A percentile compares a stretch with the other conserved stretches of the same genome.
These are phyloP conservation scores for Alternaria ventricosa DNA, from an alignment of 2,329 filamentous ascomycete genomes.

Conservation along the genomic window DNA sequence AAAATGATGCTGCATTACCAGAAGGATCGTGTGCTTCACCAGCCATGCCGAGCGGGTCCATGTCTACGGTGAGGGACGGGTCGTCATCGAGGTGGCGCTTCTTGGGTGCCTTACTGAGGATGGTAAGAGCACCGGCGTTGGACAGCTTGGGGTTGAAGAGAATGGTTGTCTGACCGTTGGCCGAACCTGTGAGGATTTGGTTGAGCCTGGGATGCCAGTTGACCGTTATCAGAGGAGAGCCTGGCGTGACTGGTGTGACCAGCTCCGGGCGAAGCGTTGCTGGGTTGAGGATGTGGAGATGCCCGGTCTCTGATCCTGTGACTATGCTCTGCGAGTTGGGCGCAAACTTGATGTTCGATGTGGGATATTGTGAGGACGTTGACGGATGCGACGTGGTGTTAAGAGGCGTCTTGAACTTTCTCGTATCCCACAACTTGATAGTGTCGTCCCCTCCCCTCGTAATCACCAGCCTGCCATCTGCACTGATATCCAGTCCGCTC, in stretches of 20 bases:
- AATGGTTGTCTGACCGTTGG: slow-evolving; percentile 86
- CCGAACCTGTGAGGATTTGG: slow-evolving; percentile 92
- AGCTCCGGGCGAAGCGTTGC: slow-evolving; percentile 86
- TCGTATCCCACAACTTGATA: slow-evolving; percentile 96
- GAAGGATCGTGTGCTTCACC: slow-evolving; percentile 74
- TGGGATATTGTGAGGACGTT: slow-evolving; percentile 82
- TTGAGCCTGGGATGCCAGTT: slow-evolving; percentile 95
- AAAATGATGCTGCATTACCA: slow-evolving; percentile 62
- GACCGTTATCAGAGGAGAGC: slow-evolving; percentile 80
- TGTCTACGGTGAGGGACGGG: slow-evolving; percentile 73
- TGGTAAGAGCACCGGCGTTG: slow-evolving; percentile 78
- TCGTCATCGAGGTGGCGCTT: slow-evolving; percentile 96
- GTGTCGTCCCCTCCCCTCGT: slow-evolving; percentile 89
- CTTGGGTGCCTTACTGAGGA: slow-evolving; percentile 93
- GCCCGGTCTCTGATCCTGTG: slow-evolving; percentile 83
- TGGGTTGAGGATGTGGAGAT: slow-evolving; percentile 91
- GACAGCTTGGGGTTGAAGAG: slow-evolving; percentile 91
- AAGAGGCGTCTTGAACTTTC: slow-evolving; percentile 91
- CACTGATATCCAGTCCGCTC: slow-evolving; percentile 86
- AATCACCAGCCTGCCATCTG: slow-evolving; percentile 87
- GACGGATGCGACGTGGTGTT: slow-evolving; percentile 80
- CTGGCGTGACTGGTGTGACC: slow-evolving; percentile 86
- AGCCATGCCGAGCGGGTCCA: slow-evolving; percentile 81
- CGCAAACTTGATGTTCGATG: slow-evolving; percentile 87
- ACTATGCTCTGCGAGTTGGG: slow-evolving; percentile 84